Base-by-base conservation (phyloP, 208 protist genomes). In the Trypanosoma platydactyli region DNA sequence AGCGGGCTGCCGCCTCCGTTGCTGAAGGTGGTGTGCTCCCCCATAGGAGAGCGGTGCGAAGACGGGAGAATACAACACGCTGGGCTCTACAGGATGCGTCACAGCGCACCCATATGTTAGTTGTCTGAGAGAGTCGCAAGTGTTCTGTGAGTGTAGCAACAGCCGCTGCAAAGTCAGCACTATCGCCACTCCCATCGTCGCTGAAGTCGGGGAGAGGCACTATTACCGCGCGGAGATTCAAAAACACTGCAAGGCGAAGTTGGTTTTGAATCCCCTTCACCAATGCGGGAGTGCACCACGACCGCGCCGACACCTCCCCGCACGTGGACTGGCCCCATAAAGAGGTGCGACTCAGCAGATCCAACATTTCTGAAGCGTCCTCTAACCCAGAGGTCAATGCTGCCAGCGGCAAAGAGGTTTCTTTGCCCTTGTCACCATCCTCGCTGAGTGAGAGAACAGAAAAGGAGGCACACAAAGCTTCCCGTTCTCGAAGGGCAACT, bases 101-200 rank as follows among this genome's bases (percentile, higher is more conserved):
- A 63, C 88, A 94, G 42, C 76, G 66, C 27, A 94, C 79, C 89
- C 89, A 94, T 53, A 94, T 73, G 51, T 83, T 80, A 45, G 68
- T 64, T 30, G 30, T 42, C 30, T 45, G 45, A 9, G 30, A 25
- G 3, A 49, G 41, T 12, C 61, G 60, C n/a, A 75, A 35, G 30
- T 68, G 54, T 15, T 59, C 45, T 11, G 46, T n/a, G 15, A 75
- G 18, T 49, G 68, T 45, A 51, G 27, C 5, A 35, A 64, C 44
- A 61, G 69, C 60, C 5, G 12, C 35, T 42, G 5, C 30, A 62
- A 73, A 62, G 9, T 27, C 62, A 20, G 12, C 38, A 42, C 16
- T 38, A 15, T 16, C 30, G 3, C 44, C 45, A 15, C 20, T 27
- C 5, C 45, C 54, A 41, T 50, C 52, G 1, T 68, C 66, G 22